phyloP scores from a whole-genome alignment of 2,329 filamentous ascomycete species.

The Phialocephala subalpina region DNA sequence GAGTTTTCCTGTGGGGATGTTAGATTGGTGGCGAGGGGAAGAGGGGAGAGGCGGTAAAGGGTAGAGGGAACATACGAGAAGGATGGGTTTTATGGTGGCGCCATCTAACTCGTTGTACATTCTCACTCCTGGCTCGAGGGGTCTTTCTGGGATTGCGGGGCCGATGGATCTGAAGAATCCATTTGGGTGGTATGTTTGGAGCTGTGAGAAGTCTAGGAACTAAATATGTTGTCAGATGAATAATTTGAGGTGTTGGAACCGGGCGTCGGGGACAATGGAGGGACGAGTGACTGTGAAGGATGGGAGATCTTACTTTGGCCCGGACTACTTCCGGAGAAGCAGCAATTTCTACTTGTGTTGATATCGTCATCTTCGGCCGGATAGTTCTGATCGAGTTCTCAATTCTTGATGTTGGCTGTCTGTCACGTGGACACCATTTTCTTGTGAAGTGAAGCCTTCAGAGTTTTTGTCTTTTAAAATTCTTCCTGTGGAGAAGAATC shows the following conservation, averaged over 20 bases:
- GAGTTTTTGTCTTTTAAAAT: background rate
- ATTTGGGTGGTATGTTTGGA: constrained; percentile 8
- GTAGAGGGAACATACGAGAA: constrained; percentile 1
- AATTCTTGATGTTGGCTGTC: background rate
- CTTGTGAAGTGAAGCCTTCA: background rate
- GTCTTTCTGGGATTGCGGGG: background rate
- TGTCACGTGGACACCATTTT: background rate
- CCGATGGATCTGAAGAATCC: constrained; percentile 1
- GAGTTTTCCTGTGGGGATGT: constrained; percentile 12
- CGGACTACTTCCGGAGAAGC: constrained; percentile 4
- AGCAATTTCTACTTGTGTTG: constrained; percentile 7
- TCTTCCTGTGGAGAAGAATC: background rate
- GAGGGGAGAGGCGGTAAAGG: background rate
- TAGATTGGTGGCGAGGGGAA: background rate
- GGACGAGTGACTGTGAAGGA: background rate
- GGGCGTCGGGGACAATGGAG: background rate
- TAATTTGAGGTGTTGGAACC: too few species aligned
- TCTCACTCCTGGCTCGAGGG: constrained; percentile 2
- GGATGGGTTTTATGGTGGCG: background rate
- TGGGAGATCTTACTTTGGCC: background rate
- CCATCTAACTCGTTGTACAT: constrained; percentile 6
- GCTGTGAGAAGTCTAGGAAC: constrained; percentile 15
- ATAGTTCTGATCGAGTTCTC: background rate
- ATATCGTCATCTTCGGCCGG: background rate
- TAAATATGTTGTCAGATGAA: background rate